A percentile compares a stretch with the other conserved stretches of the same genome.
Evolutionary conservation across 2,329 filamentous ascomycete genomes (phyloP).

Genomic region (Fusarium sp.): DNA sequence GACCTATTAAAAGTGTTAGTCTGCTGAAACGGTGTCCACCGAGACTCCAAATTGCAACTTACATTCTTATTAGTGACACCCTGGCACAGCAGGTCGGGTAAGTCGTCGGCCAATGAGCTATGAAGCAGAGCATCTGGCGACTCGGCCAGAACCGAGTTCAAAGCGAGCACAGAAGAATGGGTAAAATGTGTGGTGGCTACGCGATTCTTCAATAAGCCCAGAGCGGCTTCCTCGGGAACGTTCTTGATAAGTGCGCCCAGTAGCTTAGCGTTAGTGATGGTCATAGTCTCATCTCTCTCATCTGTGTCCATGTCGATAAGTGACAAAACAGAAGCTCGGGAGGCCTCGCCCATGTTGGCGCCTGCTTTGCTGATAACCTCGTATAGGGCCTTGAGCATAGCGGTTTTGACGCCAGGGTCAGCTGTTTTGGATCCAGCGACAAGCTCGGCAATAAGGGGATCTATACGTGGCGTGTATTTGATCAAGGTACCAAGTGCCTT

Average conservation of each 20-base stretch:
- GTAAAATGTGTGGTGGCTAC: constrained; percentile 83
- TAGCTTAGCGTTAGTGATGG: constrained; percentile 89
- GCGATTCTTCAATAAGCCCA: constrained; percentile 71
- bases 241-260: constrained; percentile 92
- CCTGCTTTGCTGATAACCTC: constrained; percentile 97
- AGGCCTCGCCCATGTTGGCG: constrained; percentile 92
- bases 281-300: constrained; percentile 80
- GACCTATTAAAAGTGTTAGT: constrained; percentile 60
- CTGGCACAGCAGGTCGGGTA: constrained; percentile 80
- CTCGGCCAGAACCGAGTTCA: constrained; percentile 91
- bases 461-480: constrained; percentile 93
- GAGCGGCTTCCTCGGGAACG: constrained; percentile 77
- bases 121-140: constrained; percentile 77
- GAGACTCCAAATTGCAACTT: constrained; percentile 54
- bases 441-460: constrained; percentile 91
- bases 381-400: constrained; percentile 96
- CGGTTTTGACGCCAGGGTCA: constrained; percentile 88
- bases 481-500: constrained; percentile 96
- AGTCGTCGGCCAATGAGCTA: constrained; percentile 75
- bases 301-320: constrained; percentile 89
- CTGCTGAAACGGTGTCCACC: not conserved
- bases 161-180: constrained; percentile 82
- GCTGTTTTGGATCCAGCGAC: constrained; percentile 93
- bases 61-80: constrained; percentile 83
- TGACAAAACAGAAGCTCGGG: constrained; percentile 84